Evolutionary conservation across 192 early-diverging fungal species (phyloP).

Genomic region (Coemansia sp.): DNA sequence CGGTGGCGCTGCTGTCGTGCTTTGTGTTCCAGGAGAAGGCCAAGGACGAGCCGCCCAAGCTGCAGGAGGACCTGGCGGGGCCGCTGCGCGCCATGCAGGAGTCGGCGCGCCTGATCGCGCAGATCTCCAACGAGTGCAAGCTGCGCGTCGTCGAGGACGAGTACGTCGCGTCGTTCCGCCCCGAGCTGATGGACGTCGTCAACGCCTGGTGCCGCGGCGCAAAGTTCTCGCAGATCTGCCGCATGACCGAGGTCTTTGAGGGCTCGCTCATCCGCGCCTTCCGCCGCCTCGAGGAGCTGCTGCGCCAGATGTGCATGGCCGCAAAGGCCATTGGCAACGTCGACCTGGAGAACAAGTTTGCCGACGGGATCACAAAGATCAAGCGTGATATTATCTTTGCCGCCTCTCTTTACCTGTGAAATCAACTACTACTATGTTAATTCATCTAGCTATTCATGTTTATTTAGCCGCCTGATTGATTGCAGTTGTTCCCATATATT

Average conservation of each 20-base stretch:
- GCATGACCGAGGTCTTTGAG: slow-evolving; percentile 95
- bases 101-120: slow-evolving; percentile 80
- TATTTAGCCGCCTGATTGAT: too few species aligned
- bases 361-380: slow-evolving; percentile 88
- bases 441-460: too few species aligned
- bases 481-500: too few species aligned
- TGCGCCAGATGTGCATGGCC: slow-evolving; percentile 88
- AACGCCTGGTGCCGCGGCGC: slow-evolving; percentile 91
- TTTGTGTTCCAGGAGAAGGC: slow-evolving; percentile 89
- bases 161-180: slow-evolving; percentile 82
- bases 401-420: slow-evolving; percentile 87
- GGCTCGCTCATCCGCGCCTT: slow-evolving; percentile 91
- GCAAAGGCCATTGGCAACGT: slow-evolving; percentile 94
- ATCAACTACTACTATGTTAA: background rate
- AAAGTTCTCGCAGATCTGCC: slow-evolving; percentile 92
- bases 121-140: slow-evolving; percentile 88
- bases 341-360: slow-evolving; percentile 94
- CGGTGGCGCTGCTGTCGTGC: slow-evolving; percentile 85
- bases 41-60: slow-evolving; percentile 52
- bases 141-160: slow-evolving; percentile 85
- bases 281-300: slow-evolving; percentile 85
- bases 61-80: slow-evolving; percentile 76
- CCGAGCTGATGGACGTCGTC: slow-evolving; percentile 94
- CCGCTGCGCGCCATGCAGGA: slow-evolving; percentile 85
- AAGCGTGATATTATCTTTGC: slow-evolving; percentile 99